Percentiles rank a stretch among this genome's conserved stretches.
phyloP scores from a whole-genome alignment of 108 stramenopile species.

The Nitzschia putrida region DNA sequence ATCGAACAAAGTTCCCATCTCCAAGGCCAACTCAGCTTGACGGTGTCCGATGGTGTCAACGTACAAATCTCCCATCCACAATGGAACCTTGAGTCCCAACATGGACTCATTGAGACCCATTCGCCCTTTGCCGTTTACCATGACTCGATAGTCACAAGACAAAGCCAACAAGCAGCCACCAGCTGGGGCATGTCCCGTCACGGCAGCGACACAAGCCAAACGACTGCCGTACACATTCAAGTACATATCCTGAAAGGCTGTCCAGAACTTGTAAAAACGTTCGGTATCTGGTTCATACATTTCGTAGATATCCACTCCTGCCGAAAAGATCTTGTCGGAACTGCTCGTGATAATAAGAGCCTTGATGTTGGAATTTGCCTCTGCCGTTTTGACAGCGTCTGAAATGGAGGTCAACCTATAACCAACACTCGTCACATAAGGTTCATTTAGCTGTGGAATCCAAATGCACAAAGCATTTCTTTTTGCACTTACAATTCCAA shows the following conservation, averaged over 20 bases:
- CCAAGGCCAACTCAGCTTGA: slow-evolving; percentile 69
- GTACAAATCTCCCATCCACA: slow-evolving; percentile 46
- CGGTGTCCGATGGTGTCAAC: slow-evolving; percentile 76
- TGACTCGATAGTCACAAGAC: slow-evolving; percentile 83
- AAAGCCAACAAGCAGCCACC: slow-evolving; percentile 88
- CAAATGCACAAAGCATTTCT: no score
- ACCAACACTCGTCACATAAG: no score
- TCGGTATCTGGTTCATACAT: slow-evolving; percentile 60
- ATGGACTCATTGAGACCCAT: slow-evolving; percentile 86
- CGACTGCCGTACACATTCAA: slow-evolving; percentile 80
- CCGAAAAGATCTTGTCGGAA: slow-evolving; percentile 71
- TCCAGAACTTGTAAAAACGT: slow-evolving; percentile 74
- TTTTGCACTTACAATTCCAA: slow-evolving; percentile 65
- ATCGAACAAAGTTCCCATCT: slow-evolving; percentile 66
- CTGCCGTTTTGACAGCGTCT: slow-evolving; percentile 53
- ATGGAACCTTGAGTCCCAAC: slow-evolving; percentile 82
- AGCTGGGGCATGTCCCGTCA: slow-evolving; percentile 83
- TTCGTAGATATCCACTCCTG: slow-evolving; percentile 81
- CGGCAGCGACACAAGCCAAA: slow-evolving; percentile 65
- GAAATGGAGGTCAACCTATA: slow-evolving; percentile 62
- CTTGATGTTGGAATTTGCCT: slow-evolving; percentile 48
- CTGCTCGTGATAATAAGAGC: slow-evolving; percentile 65
- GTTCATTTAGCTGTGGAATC: no score
- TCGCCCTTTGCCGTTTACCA: slow-evolving; percentile 39
- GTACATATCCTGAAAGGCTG: slow-evolving; percentile 76